A percentile compares a stretch with the other conserved stretches of the same genome.
Evolutionary conservation across 31 red algal genomes (phyloP).

Genomic region (Odonthalia washingtoniensis): DNA sequence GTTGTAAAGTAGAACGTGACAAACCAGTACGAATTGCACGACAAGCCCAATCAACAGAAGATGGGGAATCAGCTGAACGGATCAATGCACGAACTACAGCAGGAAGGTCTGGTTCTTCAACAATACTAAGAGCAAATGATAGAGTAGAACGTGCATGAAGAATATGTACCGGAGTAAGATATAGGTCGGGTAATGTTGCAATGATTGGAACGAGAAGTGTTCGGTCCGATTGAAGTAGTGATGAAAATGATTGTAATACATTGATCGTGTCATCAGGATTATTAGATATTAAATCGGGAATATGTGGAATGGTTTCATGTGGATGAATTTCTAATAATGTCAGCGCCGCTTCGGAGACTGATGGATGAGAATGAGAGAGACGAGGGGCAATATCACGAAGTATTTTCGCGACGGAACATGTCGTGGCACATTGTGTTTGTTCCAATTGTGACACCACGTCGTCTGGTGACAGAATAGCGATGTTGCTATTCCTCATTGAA

Average conservation of each 20-base stretch:
- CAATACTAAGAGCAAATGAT: conserved; percentile 47
- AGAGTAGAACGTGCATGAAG: conserved; percentile 63
- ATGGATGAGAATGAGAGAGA: conserved; percentile 14
- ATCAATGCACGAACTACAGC: conserved; percentile 50
- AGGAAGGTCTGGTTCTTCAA: conserved; percentile 64
- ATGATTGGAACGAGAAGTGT: conserved; percentile 65
- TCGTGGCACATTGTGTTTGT: conserved; percentile 18
- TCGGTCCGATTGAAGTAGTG: conserved; percentile 52
- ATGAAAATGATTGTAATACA: conserved; percentile 49
- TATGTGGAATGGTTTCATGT: conserved; percentile 47
- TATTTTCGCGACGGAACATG: conserved; percentile 9
- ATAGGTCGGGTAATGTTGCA: conserved; percentile 48
- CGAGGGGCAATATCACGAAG: conserved; percentile 18
- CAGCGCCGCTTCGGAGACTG: conserved; percentile 12
- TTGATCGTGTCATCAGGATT: conserved; percentile 24
- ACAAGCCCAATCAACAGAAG: conserved; percentile 31
- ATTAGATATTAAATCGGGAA: conserved; percentile 51
- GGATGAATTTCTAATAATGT: conserved; percentile 53
- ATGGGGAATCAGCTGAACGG: conserved; percentile 9
- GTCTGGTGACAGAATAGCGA: conserved; percentile 10
- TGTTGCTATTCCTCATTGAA: no score
- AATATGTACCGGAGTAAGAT: conserved; percentile 32
- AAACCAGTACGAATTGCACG: conserved; percentile 9
- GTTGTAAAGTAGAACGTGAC: neutral
- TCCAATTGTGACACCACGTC: conserved; percentile 8